Evolutionary conservation across 139 green algal genomes (phyloP).

Genomic region (Auxenochlorella pyrenoidosa): DNA sequence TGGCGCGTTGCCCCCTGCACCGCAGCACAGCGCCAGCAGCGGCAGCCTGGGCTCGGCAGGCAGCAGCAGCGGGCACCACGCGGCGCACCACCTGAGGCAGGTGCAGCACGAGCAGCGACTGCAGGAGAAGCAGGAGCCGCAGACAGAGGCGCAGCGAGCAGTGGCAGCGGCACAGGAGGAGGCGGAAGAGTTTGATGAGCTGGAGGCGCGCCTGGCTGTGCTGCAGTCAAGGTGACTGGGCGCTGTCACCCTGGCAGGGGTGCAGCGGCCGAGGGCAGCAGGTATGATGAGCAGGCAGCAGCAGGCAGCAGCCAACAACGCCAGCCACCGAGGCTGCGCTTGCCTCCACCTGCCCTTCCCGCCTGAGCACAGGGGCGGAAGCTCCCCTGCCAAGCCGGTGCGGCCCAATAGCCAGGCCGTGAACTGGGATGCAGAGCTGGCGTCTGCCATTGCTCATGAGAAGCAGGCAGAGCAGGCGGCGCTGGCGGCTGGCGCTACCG

Average conservation of each 20-base stretch:
- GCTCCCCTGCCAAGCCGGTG: neutral
- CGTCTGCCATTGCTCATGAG: neutral
- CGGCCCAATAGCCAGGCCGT: neutral
- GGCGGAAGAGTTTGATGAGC: neutral
- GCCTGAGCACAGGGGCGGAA: neutral
- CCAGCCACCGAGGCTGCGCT: neutral
- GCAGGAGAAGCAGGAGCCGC: neutral
- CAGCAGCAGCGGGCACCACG: slow-evolving; percentile 7
- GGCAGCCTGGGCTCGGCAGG: neutral
- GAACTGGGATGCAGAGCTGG: slow-evolving; percentile 28
- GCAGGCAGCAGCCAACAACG: no score
- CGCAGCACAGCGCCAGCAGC: neutral
- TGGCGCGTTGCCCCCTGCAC: neutral
- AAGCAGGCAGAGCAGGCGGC: neutral
- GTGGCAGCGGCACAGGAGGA: neutral
- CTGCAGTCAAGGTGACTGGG: slow-evolving; percentile 16
- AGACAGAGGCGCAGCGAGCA: neutral
- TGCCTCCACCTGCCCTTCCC: neutral
- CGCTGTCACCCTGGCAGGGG: neutral
- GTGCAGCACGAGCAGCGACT: neutral
- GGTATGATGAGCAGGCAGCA: no score
- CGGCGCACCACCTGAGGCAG: neutral
- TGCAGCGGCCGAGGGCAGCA: neutral
- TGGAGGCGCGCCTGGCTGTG: slow-evolving; percentile 31
- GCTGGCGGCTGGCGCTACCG: neutral